These are phyloP conservation scores for Podaxis sp. DNA, from an alignment of 768 basidiomycete genomes.

Conservation along the genomic window DNA sequence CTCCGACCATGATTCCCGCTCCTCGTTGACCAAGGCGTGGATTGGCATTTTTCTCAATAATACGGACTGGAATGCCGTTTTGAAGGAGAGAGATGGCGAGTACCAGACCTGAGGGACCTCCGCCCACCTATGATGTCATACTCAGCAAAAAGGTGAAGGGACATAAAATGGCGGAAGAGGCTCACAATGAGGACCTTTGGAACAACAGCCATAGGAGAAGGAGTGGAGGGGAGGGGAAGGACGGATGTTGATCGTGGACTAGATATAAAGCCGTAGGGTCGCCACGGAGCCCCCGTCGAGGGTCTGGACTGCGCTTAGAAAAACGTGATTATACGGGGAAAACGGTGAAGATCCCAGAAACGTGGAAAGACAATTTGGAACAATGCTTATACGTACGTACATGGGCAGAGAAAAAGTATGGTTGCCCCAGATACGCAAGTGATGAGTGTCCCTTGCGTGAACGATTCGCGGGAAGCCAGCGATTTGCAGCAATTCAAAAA, in stretches of 20 bases:
- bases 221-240: neutral
- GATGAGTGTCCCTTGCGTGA: no score
- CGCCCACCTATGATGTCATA: slow-evolving; percentile 13
- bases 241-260: neutral
- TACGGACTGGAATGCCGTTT: slow-evolving; percentile 18
- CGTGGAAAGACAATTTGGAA: neutral
- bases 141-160: neutral
- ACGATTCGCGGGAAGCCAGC: neutral
- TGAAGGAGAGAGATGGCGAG: slow-evolving; percentile 16
- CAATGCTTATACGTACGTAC: no score
- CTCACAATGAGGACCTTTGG: slow-evolving; percentile 25
- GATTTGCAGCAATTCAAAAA: neutral
- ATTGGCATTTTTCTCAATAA: slow-evolving; percentile 17
- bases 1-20: slow-evolving; percentile 3
- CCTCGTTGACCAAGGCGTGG: slow-evolving; percentile 17
- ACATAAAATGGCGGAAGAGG: neutral
- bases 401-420: neutral
- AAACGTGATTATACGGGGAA: neutral
- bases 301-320: neutral
- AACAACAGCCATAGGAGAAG: slow-evolving; percentile 4
- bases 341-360: neutral
- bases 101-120: slow-evolving; percentile 17
- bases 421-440: no score
- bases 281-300: neutral
- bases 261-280: neutral